Conservation (phyloP, 73 alveolate genomes). For the Tetrahymena elliotti region DNA sequence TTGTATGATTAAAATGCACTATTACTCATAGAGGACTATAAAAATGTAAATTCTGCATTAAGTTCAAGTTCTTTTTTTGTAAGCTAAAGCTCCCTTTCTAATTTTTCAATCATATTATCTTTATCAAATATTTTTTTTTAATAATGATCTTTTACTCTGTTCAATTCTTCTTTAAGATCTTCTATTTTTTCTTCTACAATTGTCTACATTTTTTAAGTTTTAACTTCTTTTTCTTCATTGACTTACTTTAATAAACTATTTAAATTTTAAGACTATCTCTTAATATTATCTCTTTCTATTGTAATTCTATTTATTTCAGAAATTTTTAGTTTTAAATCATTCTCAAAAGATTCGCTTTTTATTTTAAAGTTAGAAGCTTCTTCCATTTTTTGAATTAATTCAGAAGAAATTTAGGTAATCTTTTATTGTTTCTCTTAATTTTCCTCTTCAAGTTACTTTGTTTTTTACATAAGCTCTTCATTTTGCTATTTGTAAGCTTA, state of each 20-base stretch:
- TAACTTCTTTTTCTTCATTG: not conserved
- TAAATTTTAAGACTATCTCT: not conserved
- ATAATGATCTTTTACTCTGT: not conserved
- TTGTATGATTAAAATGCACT: not conserved
- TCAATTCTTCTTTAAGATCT: not conserved
- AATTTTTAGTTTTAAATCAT: not conserved
- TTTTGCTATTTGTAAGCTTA: not conserved
- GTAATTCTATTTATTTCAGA: not conserved
- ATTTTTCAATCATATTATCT: not conserved
- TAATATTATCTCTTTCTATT: not conserved
- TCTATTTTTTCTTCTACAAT: not conserved
- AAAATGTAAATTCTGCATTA: not conserved
- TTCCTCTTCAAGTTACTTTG: not conserved
- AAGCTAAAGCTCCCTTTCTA: not conserved
- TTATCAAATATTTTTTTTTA: not conserved
- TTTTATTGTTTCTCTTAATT: not conserved
- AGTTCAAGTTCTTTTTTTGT: not conserved
- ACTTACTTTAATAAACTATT: not conserved
- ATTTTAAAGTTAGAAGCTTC: not conserved
- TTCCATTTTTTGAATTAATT: not conserved
- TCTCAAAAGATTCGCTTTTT: not conserved
- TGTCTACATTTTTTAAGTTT: not conserved
- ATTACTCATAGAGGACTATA: not conserved
- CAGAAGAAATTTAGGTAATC: not conserved
- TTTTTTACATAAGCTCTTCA: not conserved